Evolutionary conservation across 2,329 filamentous ascomycete species (phyloP).

Genomic region (Escovopsis sp.): DNA sequence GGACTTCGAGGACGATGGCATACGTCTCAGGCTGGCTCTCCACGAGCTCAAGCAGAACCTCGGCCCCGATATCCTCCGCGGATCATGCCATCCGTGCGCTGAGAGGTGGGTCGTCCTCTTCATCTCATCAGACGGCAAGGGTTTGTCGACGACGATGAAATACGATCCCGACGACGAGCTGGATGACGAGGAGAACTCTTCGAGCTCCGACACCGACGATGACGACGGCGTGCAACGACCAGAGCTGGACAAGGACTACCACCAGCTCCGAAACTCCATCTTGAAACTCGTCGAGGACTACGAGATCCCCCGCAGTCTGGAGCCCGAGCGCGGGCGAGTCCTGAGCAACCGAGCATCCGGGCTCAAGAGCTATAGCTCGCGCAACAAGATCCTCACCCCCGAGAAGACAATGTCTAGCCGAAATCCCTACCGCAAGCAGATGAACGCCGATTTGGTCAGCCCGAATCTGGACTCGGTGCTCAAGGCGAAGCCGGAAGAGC

Average conservation of each 20-base stretch:
- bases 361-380: conserved; percentile 44
- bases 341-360: conserved; percentile 58
- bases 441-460: conserved; percentile 5
- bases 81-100: conserved; percentile 61
- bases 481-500: conserved; percentile 20
- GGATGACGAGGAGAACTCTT: conserved; percentile 51
- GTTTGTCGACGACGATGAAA: conserved; percentile 55
- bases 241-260: conserved; percentile 65
- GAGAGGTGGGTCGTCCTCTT: conserved; percentile 76
- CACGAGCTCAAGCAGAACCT: conserved; percentile 56
- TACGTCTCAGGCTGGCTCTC: conserved; percentile 49
- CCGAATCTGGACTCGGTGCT: conserved; percentile 4
- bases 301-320: conserved; percentile 56
- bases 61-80: conserved; percentile 48
- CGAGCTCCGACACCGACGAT: conserved; percentile 43
- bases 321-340: conserved; percentile 42
- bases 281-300: conserved; percentile 70
- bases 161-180: conserved; percentile 53
- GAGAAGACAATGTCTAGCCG: conserved; percentile 38
- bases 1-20: conserved; percentile 49
- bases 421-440: conserved; percentile 39
- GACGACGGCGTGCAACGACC: conserved; percentile 45
- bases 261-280: conserved; percentile 67
- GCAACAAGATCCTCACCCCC: conserved; percentile 40
- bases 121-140: conserved; percentile 57